phyloP scores from a whole-genome alignment of 2,329 filamentous ascomycete genomes.

The Diaporthe destruens region DNA sequence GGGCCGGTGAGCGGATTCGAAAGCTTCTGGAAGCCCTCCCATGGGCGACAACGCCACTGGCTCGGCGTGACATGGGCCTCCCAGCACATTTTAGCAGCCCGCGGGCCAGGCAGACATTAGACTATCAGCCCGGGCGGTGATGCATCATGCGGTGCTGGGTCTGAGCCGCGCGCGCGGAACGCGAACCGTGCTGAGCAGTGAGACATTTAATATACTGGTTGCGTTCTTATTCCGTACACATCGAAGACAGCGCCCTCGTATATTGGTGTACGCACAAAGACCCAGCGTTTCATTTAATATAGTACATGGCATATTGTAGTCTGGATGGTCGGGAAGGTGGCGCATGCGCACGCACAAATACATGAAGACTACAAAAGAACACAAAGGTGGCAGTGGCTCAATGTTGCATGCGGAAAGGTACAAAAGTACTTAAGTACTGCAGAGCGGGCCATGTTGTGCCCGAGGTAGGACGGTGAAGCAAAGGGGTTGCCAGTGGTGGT shows the following conservation, averaged over 20 bases:
- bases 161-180: conserved; percentile 1
- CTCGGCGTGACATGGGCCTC: not conserved
- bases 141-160: conserved; percentile 13
- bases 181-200: conserved; percentile 1
- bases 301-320: not conserved
- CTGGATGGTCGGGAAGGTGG: not conserved
- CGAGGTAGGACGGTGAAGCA: conserved; percentile 7
- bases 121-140: conserved; percentile 3
- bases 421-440: conserved; percentile 1
- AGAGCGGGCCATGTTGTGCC: not conserved
- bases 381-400: not conserved
- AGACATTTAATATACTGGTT: conserved; percentile 11
- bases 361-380: not conserved
- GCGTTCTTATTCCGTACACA: too few species aligned
- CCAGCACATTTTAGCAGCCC: not conserved
- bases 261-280: too few species aligned
- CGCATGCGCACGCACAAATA: not conserved
- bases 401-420: conserved; percentile 2
- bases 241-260: too few species aligned
- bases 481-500: not conserved
- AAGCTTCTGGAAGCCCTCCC: conserved; percentile 19
- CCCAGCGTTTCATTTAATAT: too few species aligned
- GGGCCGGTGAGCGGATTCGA: not conserved
- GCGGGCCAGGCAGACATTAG: conserved; percentile 6
- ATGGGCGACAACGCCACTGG: not conserved